Base-by-base conservation (phyloP, 371 early-diverging fungal species). In the Smittium culicis region DNA sequence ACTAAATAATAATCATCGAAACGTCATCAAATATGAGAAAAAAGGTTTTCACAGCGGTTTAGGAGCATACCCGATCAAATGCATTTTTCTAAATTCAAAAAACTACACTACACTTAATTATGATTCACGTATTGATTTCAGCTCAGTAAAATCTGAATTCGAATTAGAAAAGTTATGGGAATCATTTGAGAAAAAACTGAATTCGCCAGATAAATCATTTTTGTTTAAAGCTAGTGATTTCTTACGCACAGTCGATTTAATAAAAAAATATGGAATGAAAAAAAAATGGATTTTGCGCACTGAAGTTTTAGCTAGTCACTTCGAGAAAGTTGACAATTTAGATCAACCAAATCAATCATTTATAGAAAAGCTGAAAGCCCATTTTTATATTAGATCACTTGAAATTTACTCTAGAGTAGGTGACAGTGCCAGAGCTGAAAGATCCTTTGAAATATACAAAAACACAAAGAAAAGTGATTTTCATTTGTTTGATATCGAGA, bases 351-450 rank as follows among this genome's bases (percentile, higher is more conserved):
- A 45, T 11, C 5, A 45, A 45, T 11, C 45, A 11, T 5, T 11
- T 11, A 11, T 45, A 5, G 45, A 45, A 20, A 20, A 45, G 45
- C 20, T 45, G 20, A 5, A 45, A 45, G 20, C 5, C 20, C 11
- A 45, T 45, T 45, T 45, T 45, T 11, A 11, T 11, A 5, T 45
- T 20, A 45, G 20, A 45, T 34, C 54, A 11, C 54, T 64, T 24
- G 34, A 64, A 17, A 34, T 35, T 35, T 64, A 35, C 34, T 3
- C 65, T 2, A 64, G 34, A 45, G 24, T 14, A 2, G 65, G 65
- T 25, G 35, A 35, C 45, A 45, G 29, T 25, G 34, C 30, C n/a
- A 27, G 65, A 11, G 16, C 35, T 24, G 45, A 64, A 35, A n/a
- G 1, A 20, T n/a, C 54, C 11, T 64, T 64, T 45, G 35, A 64